Percentiles rank a stretch among this genome's conserved stretches.
Evolutionary conservation across 139 green algal species (phyloP).

Genomic region (Raphidocelis subcapitata): DNA sequence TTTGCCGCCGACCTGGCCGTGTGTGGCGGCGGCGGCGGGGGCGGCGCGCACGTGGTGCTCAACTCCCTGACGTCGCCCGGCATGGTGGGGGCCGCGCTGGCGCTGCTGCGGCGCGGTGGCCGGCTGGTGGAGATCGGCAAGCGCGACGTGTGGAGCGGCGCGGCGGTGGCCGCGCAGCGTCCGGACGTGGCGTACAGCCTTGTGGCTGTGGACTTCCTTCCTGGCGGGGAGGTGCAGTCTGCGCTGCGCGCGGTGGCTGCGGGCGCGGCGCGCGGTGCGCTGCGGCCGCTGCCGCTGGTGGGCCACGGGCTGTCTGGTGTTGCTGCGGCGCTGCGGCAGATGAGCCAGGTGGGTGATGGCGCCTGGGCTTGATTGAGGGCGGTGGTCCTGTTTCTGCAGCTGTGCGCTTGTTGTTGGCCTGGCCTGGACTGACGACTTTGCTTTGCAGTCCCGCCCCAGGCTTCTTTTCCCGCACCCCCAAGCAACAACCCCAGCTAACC

Average conservation of each 20-base stretch:
- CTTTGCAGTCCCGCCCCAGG: not conserved
- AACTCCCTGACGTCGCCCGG: conserved; percentile 85
- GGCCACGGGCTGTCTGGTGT: conserved; percentile 35
- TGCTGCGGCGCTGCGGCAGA: conserved; percentile 49
- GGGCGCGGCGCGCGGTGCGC: conserved; percentile 27
- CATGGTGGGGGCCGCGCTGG: conserved; percentile 68
- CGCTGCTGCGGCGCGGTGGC: conserved; percentile 54
- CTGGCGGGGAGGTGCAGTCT: conserved; percentile 22
- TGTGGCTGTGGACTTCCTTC: conserved; percentile 75
- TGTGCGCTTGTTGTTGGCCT: not conserved
- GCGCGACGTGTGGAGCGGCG: conserved; percentile 77
- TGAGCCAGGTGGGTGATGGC: conserved; percentile 26
- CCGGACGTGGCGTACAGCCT: conserved; percentile 75
- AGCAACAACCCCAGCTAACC: no score
- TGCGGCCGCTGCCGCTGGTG: conserved; percentile 40
- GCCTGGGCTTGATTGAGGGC: not conserved
- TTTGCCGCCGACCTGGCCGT: conserved; percentile 60
- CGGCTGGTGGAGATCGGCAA: conserved; percentile 88
- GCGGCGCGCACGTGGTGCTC: conserved; percentile 61
- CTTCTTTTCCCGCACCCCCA: not conserved
- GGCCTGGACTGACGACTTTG: no score
- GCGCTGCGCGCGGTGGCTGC: conserved; percentile 42
- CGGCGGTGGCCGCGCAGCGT: conserved; percentile 62
- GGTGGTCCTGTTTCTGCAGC: not conserved
- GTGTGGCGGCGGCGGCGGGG: conserved; percentile 16